A percentile compares a stretch with the other conserved stretches of the same genome.
Conservation (phyloP, 73 alveolate genomes). For the Breviolum minutum region DNA sequence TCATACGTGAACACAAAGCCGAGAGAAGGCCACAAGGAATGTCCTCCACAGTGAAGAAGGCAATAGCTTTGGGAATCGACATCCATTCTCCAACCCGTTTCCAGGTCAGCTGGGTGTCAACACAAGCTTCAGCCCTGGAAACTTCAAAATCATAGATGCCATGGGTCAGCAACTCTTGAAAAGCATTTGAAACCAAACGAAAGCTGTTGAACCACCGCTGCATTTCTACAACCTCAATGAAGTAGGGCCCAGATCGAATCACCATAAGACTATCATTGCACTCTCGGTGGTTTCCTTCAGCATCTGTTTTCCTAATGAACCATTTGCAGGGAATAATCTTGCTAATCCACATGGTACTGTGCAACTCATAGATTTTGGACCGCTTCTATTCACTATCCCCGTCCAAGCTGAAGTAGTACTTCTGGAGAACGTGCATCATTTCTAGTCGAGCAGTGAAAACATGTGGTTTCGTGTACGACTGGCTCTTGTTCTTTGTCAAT, state of each 20-base stretch:
- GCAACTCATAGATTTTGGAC: background rate
- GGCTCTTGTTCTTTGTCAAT: constrained; percentile 6
- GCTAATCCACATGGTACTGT: background rate
- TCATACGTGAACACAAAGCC: background rate
- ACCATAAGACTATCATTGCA: background rate
- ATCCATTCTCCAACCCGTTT: background rate
- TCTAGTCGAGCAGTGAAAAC: background rate
- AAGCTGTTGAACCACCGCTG: background rate
- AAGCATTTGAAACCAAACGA: background rate
- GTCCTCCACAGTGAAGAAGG: background rate
- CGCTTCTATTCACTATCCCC: background rate
- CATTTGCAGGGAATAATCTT: background rate
- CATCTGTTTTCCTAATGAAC: background rate
- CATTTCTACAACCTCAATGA: background rate
- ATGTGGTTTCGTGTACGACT: constrained; percentile 12
- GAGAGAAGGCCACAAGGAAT: background rate
- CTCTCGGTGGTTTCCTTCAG: background rate
- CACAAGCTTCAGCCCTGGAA: background rate
- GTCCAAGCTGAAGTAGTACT: background rate
- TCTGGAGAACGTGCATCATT: background rate
- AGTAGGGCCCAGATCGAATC: background rate
- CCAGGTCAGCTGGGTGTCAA: background rate
- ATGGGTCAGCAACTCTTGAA: background rate
- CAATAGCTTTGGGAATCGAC: background rate
- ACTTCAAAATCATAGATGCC: background rate